Evolutionary conservation across 2,329 filamentous ascomycete genomes (phyloP).

Genomic region (Exophiala lecanii-corni): DNA sequence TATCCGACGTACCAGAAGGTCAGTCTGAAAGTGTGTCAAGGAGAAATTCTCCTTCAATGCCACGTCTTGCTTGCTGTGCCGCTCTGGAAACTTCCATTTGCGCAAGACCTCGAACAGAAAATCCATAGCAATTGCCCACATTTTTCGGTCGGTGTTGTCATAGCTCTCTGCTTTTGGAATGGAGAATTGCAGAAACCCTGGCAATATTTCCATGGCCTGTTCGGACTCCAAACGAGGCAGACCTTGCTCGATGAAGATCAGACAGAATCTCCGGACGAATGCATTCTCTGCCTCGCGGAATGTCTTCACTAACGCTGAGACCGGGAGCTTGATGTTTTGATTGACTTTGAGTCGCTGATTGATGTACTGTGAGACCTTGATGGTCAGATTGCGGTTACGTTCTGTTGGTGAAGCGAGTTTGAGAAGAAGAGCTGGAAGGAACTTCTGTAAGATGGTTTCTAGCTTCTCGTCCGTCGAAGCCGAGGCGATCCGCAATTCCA

Average conservation of each 20-base stretch:
- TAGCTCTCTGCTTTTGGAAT: conserved; percentile 15
- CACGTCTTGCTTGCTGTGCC: conserved; percentile 73
- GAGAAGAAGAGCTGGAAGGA: conserved; percentile 74
- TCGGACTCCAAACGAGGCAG: conserved; percentile 55
- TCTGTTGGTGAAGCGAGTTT: conserved; percentile 80
- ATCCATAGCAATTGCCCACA: conserved; percentile 68
- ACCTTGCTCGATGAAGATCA: conserved; percentile 85
- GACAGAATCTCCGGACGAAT: conserved; percentile 80
- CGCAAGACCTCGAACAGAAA: conserved; percentile 72
- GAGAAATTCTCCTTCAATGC: conserved; percentile 62
- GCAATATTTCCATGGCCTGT: conserved; percentile 69
- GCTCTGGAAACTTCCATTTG: conserved; percentile 61
- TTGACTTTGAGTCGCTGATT: conserved; percentile 59
- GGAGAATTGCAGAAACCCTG: conserved; percentile 64
- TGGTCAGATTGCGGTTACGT: conserved; percentile 74
- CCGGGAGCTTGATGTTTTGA: conserved; percentile 69
- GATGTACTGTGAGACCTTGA: conserved; percentile 67
- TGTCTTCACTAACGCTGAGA: conserved; percentile 77
- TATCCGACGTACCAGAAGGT: conserved; percentile 69
- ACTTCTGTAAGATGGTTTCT: conserved; percentile 69
- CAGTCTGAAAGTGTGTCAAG: conserved; percentile 65
- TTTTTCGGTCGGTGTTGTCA: conserved; percentile 44
- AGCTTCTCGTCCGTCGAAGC: conserved; percentile 82
- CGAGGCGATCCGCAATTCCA: conserved; percentile 77
- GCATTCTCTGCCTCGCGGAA: conserved; percentile 74